Base-by-base conservation (phyloP, 2,329 filamentous ascomycete genomes). In the Neopestalotiopsis sp. region DNA sequence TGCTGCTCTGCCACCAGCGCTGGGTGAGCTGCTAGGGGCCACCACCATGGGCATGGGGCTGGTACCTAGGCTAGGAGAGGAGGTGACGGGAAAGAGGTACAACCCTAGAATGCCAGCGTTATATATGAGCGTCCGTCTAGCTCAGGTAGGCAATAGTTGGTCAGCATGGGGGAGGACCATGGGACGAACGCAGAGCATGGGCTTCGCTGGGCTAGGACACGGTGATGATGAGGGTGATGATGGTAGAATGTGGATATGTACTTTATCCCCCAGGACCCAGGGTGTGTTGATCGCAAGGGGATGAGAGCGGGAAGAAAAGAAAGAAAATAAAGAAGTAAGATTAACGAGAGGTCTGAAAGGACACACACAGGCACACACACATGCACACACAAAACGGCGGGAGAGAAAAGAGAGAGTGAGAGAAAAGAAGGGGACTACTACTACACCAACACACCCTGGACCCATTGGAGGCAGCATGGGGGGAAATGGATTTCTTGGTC, bases 1-100 rank as follows among this genome's bases (percentile, higher is more conserved):
- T 74, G 74, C 75, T 72, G 73, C 68, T 71, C 73, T 75, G 74
- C 75, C 76, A 76, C 74, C 71, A 71, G 74, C 76, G 72, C 69
- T 57, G 49, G 17, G 40, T 45, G 61, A 64, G 61, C 61, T 45
- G 40, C 61, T 40, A 20, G 61, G 59, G 59, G 34, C 28, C n/a
- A 65, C 63, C 49, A 66, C 63, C 49, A 66, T 57, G 28, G 63
- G 40, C 63, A 56, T 56, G 63, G 63, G 63, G 45, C 45, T 53
- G 17, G 45, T 53, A 53, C 63, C 63, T 34, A 32, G 28, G 10
- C 13, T 58, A n/a, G 32, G 63, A 45, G 63, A 45, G 30, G 63
- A 66, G 34, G 32, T 34, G 20, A n/a, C 53, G 24, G 40, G 45
- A 57, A 38, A 38, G 49, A 64, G 61, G 61, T 64, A 64, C 61